A percentile compares a stretch with the other conserved stretches of the same genome.
These are phyloP conservation scores for Backusella macrospora DNA, from an alignment of 192 early-diverging fungal species.

Conservation along the genomic window DNA sequence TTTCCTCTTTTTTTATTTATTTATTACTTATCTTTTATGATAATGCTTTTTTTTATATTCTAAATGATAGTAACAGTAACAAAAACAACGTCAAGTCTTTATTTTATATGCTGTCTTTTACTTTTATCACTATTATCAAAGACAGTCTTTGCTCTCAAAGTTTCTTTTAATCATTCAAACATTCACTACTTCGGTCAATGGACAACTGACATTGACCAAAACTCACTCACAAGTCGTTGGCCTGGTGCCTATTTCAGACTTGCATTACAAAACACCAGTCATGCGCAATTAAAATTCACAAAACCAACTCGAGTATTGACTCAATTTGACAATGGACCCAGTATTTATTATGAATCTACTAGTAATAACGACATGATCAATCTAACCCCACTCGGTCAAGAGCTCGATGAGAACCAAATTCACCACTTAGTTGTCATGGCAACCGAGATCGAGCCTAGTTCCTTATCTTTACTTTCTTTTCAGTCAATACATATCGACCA, in stretches of 20 bases:
- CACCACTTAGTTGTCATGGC: slow-evolving; percentile 22
- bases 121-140: slow-evolving; percentile 11
- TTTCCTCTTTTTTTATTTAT: neutral
- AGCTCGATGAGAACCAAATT: slow-evolving; percentile 10
- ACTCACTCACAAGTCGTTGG: slow-evolving; percentile 25
- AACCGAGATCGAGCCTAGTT: neutral
- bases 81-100: no score
- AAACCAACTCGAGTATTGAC: slow-evolving; percentile 10
- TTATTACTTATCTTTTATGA: neutral
- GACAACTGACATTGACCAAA: neutral
- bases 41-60: neutral
- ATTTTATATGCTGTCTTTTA: neutral
- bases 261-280: slow-evolving; percentile 6
- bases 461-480: neutral
- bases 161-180: slow-evolving; percentile 18
- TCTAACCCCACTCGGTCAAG: slow-evolving; percentile 13
- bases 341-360: neutral
- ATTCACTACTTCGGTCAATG: slow-evolving; percentile 35
- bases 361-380: neutral
- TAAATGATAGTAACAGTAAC: neutral
- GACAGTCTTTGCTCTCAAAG: neutral
- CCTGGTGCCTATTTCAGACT: slow-evolving; percentile 36
- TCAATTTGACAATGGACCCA: slow-evolving; percentile 5
- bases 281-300: slow-evolving; percentile 7
- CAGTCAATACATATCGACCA: neutral